phyloP scores from a whole-genome alignment of 1,284 basidiomycete genomes.

The Ganoderma multipileum region DNA sequence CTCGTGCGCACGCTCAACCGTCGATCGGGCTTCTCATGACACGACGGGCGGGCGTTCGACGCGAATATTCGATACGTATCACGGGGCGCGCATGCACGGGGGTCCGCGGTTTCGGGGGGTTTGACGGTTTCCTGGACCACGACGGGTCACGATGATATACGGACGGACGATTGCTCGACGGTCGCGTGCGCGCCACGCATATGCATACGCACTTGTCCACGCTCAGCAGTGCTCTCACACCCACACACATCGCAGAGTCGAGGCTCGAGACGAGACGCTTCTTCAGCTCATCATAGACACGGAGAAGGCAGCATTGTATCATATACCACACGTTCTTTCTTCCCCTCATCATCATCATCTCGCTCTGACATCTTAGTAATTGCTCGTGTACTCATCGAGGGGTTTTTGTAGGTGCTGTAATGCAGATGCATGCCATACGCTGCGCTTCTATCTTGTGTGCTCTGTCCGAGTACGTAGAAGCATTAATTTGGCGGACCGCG shows the following conservation, averaged over 20 bases:
- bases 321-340: constrained; percentile 34
- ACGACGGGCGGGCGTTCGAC: constrained; percentile 7
- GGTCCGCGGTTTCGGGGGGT: background rate
- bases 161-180: constrained; percentile 10
- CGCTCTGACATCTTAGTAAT: constrained; percentile 20
- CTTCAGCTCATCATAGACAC: constrained; percentile 8
- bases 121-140: background rate
- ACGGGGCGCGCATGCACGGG: background rate
- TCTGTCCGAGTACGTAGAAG: background rate
- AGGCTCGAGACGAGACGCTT: constrained; percentile 12
- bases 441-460: background rate
- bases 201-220: background rate
- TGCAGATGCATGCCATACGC: constrained; percentile 14
- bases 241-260: background rate
- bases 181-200: background rate
- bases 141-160: background rate
- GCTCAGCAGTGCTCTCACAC: background rate
- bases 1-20: constrained; percentile 64
- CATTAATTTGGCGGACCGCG: background rate
- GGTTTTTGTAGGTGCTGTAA: constrained; percentile 27
- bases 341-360: constrained; percentile 3
- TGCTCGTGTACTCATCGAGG: constrained; percentile 25
- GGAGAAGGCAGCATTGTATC: constrained; percentile 30
- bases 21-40: constrained; percentile 29
- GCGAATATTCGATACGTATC: background rate